Evolutionary conservation across 768 basidiomycete species (phyloP), one percentile per base, ranked within the genome.

Genomic region (Roridomyces roridus): DNA sequence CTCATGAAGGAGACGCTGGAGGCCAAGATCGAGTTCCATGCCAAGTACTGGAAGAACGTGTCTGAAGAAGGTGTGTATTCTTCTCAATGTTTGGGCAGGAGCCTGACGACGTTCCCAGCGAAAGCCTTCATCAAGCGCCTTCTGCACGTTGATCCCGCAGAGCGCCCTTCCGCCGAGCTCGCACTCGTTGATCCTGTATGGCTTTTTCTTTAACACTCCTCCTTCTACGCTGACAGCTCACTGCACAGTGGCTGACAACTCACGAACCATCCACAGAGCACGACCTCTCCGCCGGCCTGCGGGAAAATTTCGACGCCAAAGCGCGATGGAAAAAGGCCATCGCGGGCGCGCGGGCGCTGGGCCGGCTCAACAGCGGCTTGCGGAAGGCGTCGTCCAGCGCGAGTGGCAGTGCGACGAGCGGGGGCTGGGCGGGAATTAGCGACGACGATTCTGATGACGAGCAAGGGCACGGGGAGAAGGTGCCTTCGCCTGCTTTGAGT

Each of bases 21-120:
- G 34, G 95, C 89, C 0, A 87, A 86, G 64, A 81, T 98, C 43
- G 89, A 91, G 62, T 98, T 99, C 70, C 96, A 98, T 62, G 92
- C 95, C 25, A 81, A 87, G 29, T 99, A 95, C 60, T 99, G 97
- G 97, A 84, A 85, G 72, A 97, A 96, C 56, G 84, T 96, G 35
- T 92, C 91, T 2, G 67, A 77, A 3, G 82, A 88, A 74, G 93
- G 93, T 91, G 39, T 29, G 75, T 68, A 15, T 34, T 36, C 20
- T 6, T 5, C 2, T 23, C 23, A 17, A 23, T 20, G 26, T 29
- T 34, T 29, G 9, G 11, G 31, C 15, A 45, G 24, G 46, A 10
- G 36, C 34, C 59, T 24, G 45, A 28, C 26, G 8, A 17, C n/a
- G 49, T 45, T 43, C 43, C 23, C 57, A 94, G 96, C 94, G 11